Evolutionary conservation across 2,329 filamentous ascomycete genomes (phyloP).

Genomic region (Cladophialophora yegresii): DNA sequence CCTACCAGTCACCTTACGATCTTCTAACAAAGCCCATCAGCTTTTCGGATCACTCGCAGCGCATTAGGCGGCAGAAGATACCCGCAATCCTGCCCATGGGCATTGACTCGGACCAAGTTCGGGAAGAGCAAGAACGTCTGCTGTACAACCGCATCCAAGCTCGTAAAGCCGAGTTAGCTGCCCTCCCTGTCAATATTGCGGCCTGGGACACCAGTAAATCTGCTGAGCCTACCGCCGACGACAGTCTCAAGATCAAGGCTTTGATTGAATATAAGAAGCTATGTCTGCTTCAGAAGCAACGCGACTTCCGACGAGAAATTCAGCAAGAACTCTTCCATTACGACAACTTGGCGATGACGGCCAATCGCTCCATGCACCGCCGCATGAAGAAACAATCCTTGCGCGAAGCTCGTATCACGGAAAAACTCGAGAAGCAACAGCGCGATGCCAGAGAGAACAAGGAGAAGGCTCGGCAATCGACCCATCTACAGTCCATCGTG

Average conservation of each 20-base stretch:
- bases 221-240: conserved; percentile 72
- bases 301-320: conserved; percentile 79
- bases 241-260: conserved; percentile 81
- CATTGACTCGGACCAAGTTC: conserved; percentile 80
- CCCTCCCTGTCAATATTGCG: conserved; percentile 79
- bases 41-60: conserved; percentile 75
- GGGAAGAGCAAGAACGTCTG: conserved; percentile 82
- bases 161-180: conserved; percentile 79
- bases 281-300: conserved; percentile 83
- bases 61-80: conserved; percentile 75
- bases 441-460: conserved; percentile 92
- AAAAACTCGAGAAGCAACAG: conserved; percentile 99
- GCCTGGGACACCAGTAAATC: conserved; percentile 77
- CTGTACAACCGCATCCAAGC: conserved; percentile 88
- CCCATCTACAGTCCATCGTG: conserved; percentile 85
- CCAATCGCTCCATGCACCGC: conserved; percentile 85
- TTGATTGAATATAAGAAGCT: conserved; percentile 95
- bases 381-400: conserved; percentile 97
- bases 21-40: conserved; percentile 63
- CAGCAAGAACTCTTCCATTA: conserved; percentile 91
- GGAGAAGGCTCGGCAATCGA: conserved; percentile 95
- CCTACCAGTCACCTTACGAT: conserved; percentile 72
- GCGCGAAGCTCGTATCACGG: conserved; percentile 91
- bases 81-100: conserved; percentile 87
- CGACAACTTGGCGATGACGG: conserved; percentile 95